A percentile compares a stretch with the other conserved stretches of the same genome.
Evolutionary conservation across 495 filamentous ascomycete species (phyloP).

Genomic region (Haplographium delicatum): DNA sequence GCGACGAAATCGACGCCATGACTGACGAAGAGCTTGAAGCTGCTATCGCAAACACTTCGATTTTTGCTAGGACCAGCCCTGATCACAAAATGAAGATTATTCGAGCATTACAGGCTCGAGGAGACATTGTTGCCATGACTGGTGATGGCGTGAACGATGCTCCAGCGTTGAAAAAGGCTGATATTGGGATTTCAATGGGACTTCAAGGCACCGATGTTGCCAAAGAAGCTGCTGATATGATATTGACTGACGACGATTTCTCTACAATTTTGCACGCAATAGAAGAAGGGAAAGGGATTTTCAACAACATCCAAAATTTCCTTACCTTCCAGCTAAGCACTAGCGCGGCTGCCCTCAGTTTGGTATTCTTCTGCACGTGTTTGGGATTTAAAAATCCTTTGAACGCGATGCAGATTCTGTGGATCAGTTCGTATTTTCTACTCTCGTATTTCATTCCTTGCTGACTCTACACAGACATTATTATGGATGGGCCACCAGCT

Average conservation of each 20-base stretch:
- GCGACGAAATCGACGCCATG: constrained; percentile 90
- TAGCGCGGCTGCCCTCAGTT: constrained; percentile 84
- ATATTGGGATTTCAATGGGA: constrained; percentile 98
- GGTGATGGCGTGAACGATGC: constrained; percentile 98
- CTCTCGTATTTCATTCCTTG: background rate
- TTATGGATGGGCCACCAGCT: constrained; percentile 97
- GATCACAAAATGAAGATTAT: constrained; percentile 99
- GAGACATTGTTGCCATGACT: constrained; percentile 98
- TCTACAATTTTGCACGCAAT: constrained; percentile 94
- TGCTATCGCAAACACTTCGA: constrained; percentile 79
- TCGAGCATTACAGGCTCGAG: constrained; percentile 80
- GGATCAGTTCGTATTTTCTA: constrained; percentile 78
- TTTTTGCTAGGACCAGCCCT: constrained; percentile 93
- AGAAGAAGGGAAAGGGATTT: constrained; percentile 98
- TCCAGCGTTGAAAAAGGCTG: constrained; percentile 92
- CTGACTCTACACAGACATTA: constrained; percentile 65
- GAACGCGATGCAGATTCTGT: constrained; percentile 98
- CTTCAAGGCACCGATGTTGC: constrained; percentile 92
- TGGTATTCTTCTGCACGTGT: constrained; percentile 87
- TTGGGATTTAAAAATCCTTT: constrained; percentile 89
- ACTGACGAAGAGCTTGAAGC: constrained; percentile 73
- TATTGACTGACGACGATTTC: constrained; percentile 95
- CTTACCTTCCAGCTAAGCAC: constrained; percentile 98
- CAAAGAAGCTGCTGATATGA: constrained; percentile 99
- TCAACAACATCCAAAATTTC: constrained; percentile 99